These are phyloP conservation scores for Hemisphaericaspora xylofermentans DNA, from an alignment of 1,139 yeast genomes.

Conservation along the genomic window DNA sequence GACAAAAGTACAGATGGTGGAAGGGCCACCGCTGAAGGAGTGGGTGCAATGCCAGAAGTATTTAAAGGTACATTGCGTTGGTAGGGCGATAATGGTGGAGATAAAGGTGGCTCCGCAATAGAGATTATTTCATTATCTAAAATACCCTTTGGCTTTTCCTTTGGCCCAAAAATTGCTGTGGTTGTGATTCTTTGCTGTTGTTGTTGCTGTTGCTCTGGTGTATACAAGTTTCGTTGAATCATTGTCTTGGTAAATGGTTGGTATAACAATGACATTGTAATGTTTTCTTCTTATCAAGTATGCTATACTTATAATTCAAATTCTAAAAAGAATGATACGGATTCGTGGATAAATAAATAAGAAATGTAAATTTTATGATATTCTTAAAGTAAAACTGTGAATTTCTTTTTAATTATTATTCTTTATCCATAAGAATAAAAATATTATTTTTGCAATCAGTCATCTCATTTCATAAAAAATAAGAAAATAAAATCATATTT, in stretches of 20 bases:
- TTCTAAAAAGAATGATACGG: too few species aligned
- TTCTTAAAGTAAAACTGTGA: too few species aligned
- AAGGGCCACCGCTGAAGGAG: background rate
- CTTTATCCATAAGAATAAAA: background rate
- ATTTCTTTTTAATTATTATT: background rate
- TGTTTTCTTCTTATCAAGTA: background rate
- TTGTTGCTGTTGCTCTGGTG: constrained; percentile 23
- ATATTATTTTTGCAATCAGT: constrained; percentile 2
- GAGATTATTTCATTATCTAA: background rate
- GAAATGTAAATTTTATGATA: background rate
- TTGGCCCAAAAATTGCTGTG: background rate
- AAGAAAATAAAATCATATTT: background rate
- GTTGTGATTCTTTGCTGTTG: constrained; percentile 5
- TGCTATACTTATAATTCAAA: background rate
- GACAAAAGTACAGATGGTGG: constrained; percentile 53
- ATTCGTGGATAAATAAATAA: background rate
- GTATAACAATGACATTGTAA: constrained; percentile 29
- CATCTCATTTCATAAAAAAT: background rate
- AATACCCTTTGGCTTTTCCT: background rate
- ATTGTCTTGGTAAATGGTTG: constrained; percentile 29
- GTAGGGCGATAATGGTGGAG: constrained; percentile 69
- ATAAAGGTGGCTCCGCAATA: constrained; percentile 29
- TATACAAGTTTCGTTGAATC: constrained; percentile 29
- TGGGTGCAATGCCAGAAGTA: background rate
- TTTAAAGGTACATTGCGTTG: constrained; percentile 26